These are phyloP conservation scores for Penicillium sp. DNA, from an alignment of 2,329 filamentous ascomycete genomes.

Conservation along the genomic window DNA sequence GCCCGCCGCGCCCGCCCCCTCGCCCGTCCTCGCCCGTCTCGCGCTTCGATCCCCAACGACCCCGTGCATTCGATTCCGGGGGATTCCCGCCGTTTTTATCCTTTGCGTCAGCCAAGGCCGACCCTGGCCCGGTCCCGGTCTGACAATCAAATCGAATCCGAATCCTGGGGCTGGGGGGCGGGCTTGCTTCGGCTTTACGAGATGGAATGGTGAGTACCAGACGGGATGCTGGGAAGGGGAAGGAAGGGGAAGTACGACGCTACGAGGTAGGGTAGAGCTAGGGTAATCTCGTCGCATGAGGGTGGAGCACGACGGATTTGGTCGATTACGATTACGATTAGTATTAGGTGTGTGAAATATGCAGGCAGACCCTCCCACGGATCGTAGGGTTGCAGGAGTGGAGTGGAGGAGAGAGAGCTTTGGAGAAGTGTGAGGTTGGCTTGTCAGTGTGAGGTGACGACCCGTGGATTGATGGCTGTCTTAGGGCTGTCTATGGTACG, in stretches of 20 bases:
- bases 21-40: too few relatives aligned
- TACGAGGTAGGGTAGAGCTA: background rate
- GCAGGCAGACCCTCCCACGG: constrained; percentile 3
- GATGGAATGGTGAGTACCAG: constrained; percentile 12
- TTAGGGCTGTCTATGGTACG: too few relatives aligned
- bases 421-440: background rate
- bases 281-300: background rate
- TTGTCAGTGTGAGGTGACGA: background rate
- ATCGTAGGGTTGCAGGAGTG: constrained; percentile 5
- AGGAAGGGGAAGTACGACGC: background rate
- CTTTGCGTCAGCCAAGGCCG: constrained; percentile 35
- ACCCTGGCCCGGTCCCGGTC: constrained; percentile 10
- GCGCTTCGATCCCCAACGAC: constrained; percentile 30
- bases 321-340: too few relatives aligned
- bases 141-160: too few relatives aligned
- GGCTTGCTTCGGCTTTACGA: background rate
- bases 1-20: too few relatives aligned
- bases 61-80: constrained; percentile 36
- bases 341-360: background rate
- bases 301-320: background rate
- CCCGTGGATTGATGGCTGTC: too few relatives aligned
- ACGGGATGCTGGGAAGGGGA: background rate
- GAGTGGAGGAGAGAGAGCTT: too few relatives aligned
- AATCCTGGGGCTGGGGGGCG: background rate
- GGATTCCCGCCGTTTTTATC: constrained; percentile 33